Base-by-base conservation (phyloP, 1,139 yeast genomes). In the Entelexis sorbosivorans region DNA sequence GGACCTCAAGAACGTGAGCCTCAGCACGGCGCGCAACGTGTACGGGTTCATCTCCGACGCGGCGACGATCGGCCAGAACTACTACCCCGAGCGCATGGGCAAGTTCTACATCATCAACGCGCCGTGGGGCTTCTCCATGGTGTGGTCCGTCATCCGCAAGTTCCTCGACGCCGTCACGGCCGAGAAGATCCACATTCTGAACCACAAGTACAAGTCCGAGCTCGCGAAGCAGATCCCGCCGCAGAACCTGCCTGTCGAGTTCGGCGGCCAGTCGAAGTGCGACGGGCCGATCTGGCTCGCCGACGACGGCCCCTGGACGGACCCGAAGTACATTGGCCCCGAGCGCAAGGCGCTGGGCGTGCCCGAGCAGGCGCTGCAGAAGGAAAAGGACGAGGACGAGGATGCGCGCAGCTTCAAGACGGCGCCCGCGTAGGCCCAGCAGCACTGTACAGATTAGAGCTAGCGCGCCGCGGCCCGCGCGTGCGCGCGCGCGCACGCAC, bases 21-120 rank as follows among this genome's bases (percentile, higher is more conserved):
- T 91, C 57, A 72, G 82, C 33, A 72, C 93, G 49, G 95, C 95
- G 38, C 79, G 82, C 58, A 86, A 82, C 66, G 98, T 91, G 46
- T 75, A 88, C 61, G 75, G 82, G 26, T 91, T 89, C 69, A 95
- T 91, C 52, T 79, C 82, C 66, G 96, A 88, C 69, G 96, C 98
- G 28, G 85, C 96, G 20, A 73, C 77, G 62, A 87, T 91, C 64
- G 96, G 97, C 57, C 98, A 91, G 72, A 87, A 91, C 73, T 91
- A 84, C 70, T 91, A 91, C 68, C 98, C 98, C n/a, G 98, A 91
- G 74, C 83, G 98, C 71, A 89, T 91, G 97, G 97, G 98, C 64
- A 88, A 87, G 70, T 91, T 91, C 66, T 91, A 87, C 71, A 73
- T 89, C 64, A 86, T 91, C 70, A 91, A 91, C 66, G 95, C 98